Evolutionary conservation across 495 filamentous ascomycete genomes (phyloP).

Genomic region (Entonaema liquescens): DNA sequence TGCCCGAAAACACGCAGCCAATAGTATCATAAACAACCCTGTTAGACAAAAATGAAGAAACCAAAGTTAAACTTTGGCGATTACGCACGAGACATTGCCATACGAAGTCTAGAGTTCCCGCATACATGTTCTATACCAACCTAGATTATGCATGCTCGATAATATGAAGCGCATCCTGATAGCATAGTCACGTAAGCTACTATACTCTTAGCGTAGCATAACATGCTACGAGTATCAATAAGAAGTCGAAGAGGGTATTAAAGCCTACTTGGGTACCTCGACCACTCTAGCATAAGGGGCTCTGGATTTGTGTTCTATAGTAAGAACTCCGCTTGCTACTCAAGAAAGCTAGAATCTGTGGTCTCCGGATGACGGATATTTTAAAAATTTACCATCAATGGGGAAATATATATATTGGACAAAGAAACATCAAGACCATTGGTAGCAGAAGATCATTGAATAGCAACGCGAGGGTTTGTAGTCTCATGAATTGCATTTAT

Average conservation of each 20-base stretch:
- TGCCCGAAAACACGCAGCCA: background rate
- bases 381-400: too few relatives aligned
- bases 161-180: background rate
- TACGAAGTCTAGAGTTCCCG: background rate
- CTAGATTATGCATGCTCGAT: background rate
- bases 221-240: background rate
- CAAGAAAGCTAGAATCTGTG: too few relatives aligned
- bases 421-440: too few relatives aligned
- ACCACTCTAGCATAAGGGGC: too few relatives aligned
- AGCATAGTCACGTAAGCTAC: background rate
- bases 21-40: background rate
- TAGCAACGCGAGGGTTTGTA: too few relatives aligned
- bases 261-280: too few relatives aligned
- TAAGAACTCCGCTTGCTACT: too few relatives aligned
- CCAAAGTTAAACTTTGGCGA: background rate
- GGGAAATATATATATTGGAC: too few relatives aligned
- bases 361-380: too few relatives aligned
- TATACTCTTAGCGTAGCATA: background rate
- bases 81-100: background rate
- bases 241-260: background rate
- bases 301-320: too few relatives aligned
- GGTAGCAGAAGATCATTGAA: too few relatives aligned
- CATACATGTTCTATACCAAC: background rate
- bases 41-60: background rate
- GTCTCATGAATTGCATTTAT: too few relatives aligned